Base-by-base conservation (phyloP, 2,329 filamentous ascomycete species). In the Fusarium secorum region DNA sequence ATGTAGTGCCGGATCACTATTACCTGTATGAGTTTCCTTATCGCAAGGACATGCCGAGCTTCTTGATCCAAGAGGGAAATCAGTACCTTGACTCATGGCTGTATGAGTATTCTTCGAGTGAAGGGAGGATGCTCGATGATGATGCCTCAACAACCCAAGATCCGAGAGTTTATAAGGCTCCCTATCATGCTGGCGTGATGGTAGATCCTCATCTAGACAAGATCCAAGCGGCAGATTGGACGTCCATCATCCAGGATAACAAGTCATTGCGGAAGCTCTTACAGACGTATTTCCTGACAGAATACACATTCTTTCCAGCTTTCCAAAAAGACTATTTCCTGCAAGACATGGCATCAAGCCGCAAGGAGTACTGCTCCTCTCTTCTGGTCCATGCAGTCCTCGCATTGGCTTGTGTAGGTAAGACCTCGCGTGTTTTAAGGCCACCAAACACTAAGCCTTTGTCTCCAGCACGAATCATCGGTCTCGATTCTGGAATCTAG, bases 261-360 rank as follows among this genome's bases (percentile, higher is more conserved):
- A 5, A n/a, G 3, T 9, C 42, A 2, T 6, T 53, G 0, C 22
- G 15, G 9, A 51, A 41, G 4, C 59, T 66, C 0, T 3, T 66
- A 1, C 14, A 39, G 6, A 44, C 28, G 1, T 66, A 58, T 17
- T 53, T 64, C 17, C 5, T 64, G 5, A 32, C 46, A 0, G 33
- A 64, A 20, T 58, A 64, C 5, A 20, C 44, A 1, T 39, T 35
- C n/a, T 30, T n/a, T 15, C 35, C 42, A 3, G 59, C 38, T 1
- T 66, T 66, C 13, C 59, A 58, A 10, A 66, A 66, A 9, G 15
- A 66, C 32, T 64, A 48, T 0, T 66, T 66, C 6, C 57, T 64
- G 2, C 5, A 45, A 3, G 63, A 57, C 2, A 64, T 66, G 63
- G 45, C 39, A 35, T 5, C 9, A 5, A 51, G 44, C 4, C 14